phyloP scores from a whole-genome alignment of 768 basidiomycete genomes.

The Mycena vulgaris region DNA sequence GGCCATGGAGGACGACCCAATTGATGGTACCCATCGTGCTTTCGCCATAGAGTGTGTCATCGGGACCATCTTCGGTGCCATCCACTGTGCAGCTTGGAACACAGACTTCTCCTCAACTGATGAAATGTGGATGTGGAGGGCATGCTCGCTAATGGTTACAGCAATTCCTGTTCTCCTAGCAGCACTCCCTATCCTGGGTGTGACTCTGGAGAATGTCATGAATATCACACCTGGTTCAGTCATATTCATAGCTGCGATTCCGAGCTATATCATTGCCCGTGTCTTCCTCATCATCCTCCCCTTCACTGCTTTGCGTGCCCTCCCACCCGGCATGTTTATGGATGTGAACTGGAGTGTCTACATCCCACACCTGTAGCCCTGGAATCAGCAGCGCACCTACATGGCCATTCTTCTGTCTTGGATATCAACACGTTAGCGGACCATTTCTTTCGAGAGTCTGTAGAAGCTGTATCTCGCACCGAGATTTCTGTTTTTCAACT shows the following conservation, averaged over 20 bases:
- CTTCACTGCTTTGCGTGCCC: too few relatives aligned
- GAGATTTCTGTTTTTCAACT: too few relatives aligned
- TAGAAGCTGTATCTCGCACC: too few relatives aligned
- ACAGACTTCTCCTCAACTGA: constrained; percentile 39
- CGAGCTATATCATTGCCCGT: background rate
- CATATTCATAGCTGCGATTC: background rate
- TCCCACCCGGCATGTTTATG: too few relatives aligned
- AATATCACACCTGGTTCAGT: too few relatives aligned
- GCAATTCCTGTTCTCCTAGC: constrained; percentile 6
- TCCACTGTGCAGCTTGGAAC: constrained; percentile 47
- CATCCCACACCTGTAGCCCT: background rate
- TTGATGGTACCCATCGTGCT: too few relatives aligned
- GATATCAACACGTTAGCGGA: too few relatives aligned
- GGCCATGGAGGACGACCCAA: background rate
- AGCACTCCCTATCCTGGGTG: too few relatives aligned
- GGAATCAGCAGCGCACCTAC: too few relatives aligned
- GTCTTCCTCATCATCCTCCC: constrained; percentile 3
- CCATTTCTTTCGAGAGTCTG: too few relatives aligned
- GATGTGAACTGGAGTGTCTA: background rate
- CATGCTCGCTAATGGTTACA: constrained; percentile 30
- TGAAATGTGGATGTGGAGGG: constrained; percentile 41
- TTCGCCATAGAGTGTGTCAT: background rate
- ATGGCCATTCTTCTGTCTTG: too few relatives aligned
- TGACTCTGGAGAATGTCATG: too few relatives aligned
- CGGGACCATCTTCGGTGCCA: constrained; percentile 42